A percentile compares a stretch with the other conserved stretches of the same genome.
Evolutionary conservation across 164 flowering plant genomes (phyloP).

Genomic region (Vitis rupestris): DNA sequence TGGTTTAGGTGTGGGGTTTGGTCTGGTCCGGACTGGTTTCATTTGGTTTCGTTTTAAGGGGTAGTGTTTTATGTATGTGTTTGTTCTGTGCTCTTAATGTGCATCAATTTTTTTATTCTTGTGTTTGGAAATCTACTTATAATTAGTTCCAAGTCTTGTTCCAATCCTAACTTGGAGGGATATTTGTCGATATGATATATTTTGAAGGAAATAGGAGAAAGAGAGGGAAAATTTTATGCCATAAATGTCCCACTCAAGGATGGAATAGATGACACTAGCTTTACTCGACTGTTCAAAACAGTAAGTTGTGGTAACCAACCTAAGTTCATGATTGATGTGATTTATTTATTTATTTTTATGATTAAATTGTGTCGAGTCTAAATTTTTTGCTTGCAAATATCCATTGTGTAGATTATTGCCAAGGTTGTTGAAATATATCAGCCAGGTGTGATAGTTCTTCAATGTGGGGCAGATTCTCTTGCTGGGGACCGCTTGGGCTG

Average conservation of each 20-base stretch:
- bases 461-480: constrained; percentile 99
- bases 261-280: constrained; percentile 94
- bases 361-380: constrained; percentile 7
- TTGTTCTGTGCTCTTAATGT: too few species aligned
- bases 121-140: background rate
- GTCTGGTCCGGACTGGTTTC: too few species aligned
- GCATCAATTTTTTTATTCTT: too few species aligned
- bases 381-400: constrained; percentile 8
- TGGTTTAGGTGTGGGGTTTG: too few species aligned
- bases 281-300: constrained; percentile 83
- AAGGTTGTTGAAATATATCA: constrained; percentile 91
- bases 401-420: constrained; percentile 63
- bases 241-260: constrained; percentile 96
- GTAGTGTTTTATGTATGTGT: too few species aligned
- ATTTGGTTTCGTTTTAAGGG: too few species aligned
- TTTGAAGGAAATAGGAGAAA: constrained; percentile 90
- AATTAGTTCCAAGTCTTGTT: background rate
- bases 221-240: constrained; percentile 94
- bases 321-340: background rate
- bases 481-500: constrained; percentile 98
- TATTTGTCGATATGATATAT: constrained; percentile 16
- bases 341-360: background rate
- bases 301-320: constrained; percentile 43
- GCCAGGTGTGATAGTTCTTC: constrained; percentile 94
- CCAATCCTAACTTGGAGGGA: background rate